These are phyloP conservation scores for Claviceps citrina DNA, from an alignment of 2,329 filamentous ascomycete species.

Conservation along the genomic window DNA sequence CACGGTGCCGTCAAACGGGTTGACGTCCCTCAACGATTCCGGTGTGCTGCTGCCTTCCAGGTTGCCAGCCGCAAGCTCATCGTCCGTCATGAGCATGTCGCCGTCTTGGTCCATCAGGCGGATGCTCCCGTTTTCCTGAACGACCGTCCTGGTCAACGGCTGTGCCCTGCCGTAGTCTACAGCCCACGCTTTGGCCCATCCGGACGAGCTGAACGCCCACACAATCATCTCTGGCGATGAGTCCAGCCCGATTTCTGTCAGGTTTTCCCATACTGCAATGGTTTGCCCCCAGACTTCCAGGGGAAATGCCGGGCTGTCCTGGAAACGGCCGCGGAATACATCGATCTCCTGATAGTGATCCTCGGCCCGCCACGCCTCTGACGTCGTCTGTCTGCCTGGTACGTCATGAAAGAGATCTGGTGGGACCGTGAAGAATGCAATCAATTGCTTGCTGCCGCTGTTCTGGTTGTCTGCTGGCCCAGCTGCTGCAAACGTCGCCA, in stretches of 20 bases:
- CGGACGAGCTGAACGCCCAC: conserved; percentile 21
- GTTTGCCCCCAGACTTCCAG: conserved; percentile 17
- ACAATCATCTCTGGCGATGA: conserved; percentile 19
- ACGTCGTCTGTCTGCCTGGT: conserved; percentile 8
- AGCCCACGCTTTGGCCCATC: conserved; percentile 19
- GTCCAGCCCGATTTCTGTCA: conserved; percentile 20
- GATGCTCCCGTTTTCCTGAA: conserved; percentile 19
- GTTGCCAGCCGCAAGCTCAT: background rate
- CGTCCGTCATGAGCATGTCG: conserved; percentile 15
- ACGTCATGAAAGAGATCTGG: conserved; percentile 34
- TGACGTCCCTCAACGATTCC: conserved; percentile 1
- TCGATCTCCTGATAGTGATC: conserved; percentile 11
- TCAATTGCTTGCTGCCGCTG: conserved; percentile 17
- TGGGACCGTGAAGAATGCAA: conserved; percentile 48
- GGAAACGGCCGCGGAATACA: conserved; percentile 8
- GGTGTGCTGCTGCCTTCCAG: background rate
- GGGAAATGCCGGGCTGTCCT: conserved; percentile 11
- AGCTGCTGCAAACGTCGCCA: conserved; percentile 36
- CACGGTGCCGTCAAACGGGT: conserved; percentile 7
- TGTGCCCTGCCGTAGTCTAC: conserved; percentile 13
- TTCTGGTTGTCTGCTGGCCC: background rate
- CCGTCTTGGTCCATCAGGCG: conserved; percentile 17
- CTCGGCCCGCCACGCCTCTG: conserved; percentile 10
- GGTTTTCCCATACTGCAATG: conserved; percentile 16
- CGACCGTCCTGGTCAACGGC: conserved; percentile 8